Conservation (phyloP, 208 protist species). For the Wallacemonas rigidus region DNA sequence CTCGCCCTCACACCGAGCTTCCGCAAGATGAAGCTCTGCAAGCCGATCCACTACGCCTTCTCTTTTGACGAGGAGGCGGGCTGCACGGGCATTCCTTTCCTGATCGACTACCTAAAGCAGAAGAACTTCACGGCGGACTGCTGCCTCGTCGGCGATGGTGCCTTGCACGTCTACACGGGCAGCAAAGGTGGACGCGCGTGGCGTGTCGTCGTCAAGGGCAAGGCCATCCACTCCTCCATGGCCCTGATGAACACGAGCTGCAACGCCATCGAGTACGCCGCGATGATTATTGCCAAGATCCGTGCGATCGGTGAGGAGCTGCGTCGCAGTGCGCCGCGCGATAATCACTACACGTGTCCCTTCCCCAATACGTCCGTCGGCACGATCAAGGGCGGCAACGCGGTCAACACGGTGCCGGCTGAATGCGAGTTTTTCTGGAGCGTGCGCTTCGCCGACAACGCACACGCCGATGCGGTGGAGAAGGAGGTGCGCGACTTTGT, state of each 20-base stretch:
- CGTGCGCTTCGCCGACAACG: background rate
- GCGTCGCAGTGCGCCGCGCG: slow-evolving; percentile 19
- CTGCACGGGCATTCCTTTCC: slow-evolving; percentile 35
- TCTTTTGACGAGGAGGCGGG: slow-evolving; percentile 54
- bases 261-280: slow-evolving; percentile 41
- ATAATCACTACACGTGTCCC: slow-evolving; percentile 27
- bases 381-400: slow-evolving; percentile 42
- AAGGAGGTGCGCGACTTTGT: slow-evolving; percentile 35
- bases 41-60: slow-evolving; percentile 58
- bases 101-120: slow-evolving; percentile 34
- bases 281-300: slow-evolving; percentile 50
- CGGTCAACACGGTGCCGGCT: slow-evolving; percentile 56
- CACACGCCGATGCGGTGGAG: slow-evolving; percentile 21
- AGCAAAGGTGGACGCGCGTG: slow-evolving; percentile 35
- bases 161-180: slow-evolving; percentile 41
- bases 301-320: slow-evolving; percentile 31
- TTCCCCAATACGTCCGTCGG: slow-evolving; percentile 29
- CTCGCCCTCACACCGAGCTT: slow-evolving; percentile 43
- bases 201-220: slow-evolving; percentile 37
- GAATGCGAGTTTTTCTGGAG: slow-evolving; percentile 30
- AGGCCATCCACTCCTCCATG: slow-evolving; percentile 54
- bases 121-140: slow-evolving; percentile 35
- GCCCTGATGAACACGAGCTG: slow-evolving; percentile 43
- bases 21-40: slow-evolving; percentile 41
- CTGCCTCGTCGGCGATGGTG: slow-evolving; percentile 54